Conservation (phyloP, 176 grass and related monocot species). For the Triticum dicoccoides region DNA sequence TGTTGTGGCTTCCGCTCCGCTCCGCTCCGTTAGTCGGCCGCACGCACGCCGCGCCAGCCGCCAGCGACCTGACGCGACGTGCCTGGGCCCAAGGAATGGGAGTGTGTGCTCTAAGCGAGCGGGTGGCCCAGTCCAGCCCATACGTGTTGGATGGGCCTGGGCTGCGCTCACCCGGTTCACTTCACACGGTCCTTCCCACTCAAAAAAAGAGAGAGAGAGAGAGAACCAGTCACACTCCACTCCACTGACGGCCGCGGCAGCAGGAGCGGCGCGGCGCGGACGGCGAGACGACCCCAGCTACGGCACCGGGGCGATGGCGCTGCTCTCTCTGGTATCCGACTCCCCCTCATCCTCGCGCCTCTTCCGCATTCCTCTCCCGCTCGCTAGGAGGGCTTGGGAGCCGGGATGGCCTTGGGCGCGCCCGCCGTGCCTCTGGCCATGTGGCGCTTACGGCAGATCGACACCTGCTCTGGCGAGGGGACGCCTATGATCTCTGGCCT, state of each 20-base stretch:
- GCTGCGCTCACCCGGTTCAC: neutral
- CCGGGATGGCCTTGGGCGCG: no score
- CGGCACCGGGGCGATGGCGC: neutral
- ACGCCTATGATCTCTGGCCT: no score
- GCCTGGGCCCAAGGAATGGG: neutral
- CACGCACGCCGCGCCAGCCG: neutral
- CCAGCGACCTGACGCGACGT: neutral
- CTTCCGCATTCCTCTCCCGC: neutral
- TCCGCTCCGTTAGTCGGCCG: neutral
- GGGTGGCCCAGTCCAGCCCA: no score
- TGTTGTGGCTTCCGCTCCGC: neutral
- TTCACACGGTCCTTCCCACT: no score
- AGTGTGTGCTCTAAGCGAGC: neutral
- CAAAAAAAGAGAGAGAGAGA: no score
- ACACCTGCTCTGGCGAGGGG: no score
- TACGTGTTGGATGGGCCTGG: neutral
- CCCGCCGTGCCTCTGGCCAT: no score
- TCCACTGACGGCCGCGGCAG: neutral
- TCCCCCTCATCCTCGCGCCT: neutral
- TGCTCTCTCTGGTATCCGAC: neutral
- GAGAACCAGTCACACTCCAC: no score
- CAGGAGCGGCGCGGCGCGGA: neutral
- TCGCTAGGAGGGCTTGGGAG: neutral
- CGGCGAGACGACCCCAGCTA: neutral
- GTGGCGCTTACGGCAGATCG: no score